Evolutionary conservation across 78 protist genomes (phyloP).

Genomic region (Cavenderia fasciculata): DNA sequence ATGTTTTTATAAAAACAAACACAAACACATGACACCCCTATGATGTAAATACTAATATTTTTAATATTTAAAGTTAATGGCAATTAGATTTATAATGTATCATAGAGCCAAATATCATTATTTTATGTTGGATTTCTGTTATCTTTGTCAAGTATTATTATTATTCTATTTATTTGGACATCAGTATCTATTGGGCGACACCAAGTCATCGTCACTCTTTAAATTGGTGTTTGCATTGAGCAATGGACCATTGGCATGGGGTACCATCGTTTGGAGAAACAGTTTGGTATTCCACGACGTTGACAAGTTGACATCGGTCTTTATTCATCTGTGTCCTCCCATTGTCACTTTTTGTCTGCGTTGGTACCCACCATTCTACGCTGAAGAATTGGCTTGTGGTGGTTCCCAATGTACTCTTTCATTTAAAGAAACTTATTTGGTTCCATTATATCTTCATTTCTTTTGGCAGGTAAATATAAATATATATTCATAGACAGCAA

Average conservation of each 20-base stretch:
- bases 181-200: conserved; percentile 16
- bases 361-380: conserved; percentile 69
- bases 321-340: conserved; percentile 85
- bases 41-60: too few species aligned
- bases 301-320: conserved; percentile 86
- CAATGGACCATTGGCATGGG: conserved; percentile 87
- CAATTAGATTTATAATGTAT: conserved; percentile 70
- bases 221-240: conserved; percentile 68
- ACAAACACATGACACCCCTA: not conserved
- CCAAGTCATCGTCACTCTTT: conserved; percentile 14
- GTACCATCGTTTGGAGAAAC: conserved; percentile 84
- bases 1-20: not conserved
- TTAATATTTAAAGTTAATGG: conserved; percentile 55
- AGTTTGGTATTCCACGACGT: conserved; percentile 87
- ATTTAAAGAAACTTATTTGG: conserved; percentile 13
- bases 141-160: conserved; percentile 68
- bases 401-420: conserved; percentile 28
- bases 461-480: conserved; percentile 77
- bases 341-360: conserved; percentile 79
- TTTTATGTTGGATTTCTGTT: conserved; percentile 85
- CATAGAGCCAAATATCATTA: conserved; percentile 81
- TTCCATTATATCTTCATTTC: conserved; percentile 56
- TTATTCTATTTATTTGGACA: conserved; percentile 66
- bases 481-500: not conserved
- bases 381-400: conserved; percentile 58